Conservation (phyloP, 768 basidiomycete species). For the Termitomyces sp. region DNA sequence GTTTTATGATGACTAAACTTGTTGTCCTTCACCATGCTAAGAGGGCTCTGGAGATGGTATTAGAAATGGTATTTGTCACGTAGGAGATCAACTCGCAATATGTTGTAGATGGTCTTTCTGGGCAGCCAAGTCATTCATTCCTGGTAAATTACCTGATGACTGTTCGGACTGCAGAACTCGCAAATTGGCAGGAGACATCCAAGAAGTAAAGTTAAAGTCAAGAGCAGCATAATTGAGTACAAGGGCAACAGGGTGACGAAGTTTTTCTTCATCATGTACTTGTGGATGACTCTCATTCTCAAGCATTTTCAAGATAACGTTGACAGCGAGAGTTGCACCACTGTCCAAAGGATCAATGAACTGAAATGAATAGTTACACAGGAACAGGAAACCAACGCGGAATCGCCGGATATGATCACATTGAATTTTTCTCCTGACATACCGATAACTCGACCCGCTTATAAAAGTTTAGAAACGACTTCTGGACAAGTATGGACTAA, state of each 20-base stretch:
- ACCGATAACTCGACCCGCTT: conserved; percentile 72
- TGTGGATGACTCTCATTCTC: conserved; percentile 45
- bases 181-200: conserved; percentile 86
- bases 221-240: conserved; percentile 88
- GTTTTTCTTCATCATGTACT: conserved; percentile 25
- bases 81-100: conserved; percentile 32
- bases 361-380: not conserved
- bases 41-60: conserved; percentile 50
- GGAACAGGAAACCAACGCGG: conserved; percentile 66
- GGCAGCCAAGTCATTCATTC: conserved; percentile 59
- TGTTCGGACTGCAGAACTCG: conserved; percentile 83
- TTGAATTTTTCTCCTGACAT: conserved; percentile 81
- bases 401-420: conserved; percentile 85
- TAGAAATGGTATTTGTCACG: not conserved
- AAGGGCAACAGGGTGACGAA: conserved; percentile 75
- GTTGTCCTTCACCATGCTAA: conserved; percentile 84
- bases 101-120: conserved; percentile 90
- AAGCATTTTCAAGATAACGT: conserved; percentile 79
- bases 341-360: conserved; percentile 32
- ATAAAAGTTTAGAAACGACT: not conserved
- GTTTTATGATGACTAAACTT: conserved; percentile 26
- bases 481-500: not conserved
- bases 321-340: conserved; percentile 83
- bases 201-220: conserved; percentile 97
- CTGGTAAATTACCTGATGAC: conserved; percentile 75